Evolutionary conservation across 2,329 filamentous ascomycete genomes (phyloP).

Genomic region (Aspergillus tanneri): DNA sequence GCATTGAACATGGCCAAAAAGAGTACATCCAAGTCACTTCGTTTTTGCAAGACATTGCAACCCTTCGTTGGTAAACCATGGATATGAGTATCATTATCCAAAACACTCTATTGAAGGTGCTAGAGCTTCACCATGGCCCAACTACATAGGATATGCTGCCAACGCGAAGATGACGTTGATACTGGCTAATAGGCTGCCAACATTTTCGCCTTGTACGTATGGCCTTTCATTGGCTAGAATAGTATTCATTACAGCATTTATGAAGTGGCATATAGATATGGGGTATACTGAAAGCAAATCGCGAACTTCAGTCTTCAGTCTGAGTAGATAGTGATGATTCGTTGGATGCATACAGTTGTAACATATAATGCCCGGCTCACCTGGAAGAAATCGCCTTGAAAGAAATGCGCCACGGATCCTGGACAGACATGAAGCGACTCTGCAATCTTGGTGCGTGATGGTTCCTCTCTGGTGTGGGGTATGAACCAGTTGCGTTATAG

Average conservation of each 20-base stretch:
- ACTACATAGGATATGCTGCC: too few relatives aligned
- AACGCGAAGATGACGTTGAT: slow-evolving; percentile 1
- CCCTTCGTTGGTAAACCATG: neutral
- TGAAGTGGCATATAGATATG: too few relatives aligned
- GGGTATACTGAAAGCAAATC: too few relatives aligned
- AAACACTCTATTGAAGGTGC: neutral
- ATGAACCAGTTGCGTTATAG: slow-evolving; percentile 13
- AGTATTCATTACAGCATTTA: slow-evolving; percentile 4
- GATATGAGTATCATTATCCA: neutral
- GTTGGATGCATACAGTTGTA: too few relatives aligned
- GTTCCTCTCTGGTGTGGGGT: neutral
- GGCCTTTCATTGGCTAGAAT: neutral
- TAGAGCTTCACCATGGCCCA: neutral
- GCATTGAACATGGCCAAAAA: slow-evolving; percentile 11
- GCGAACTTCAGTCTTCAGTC: too few relatives aligned
- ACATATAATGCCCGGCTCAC: too few relatives aligned
- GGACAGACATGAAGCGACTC: too few relatives aligned
- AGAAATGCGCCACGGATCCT: too few relatives aligned
- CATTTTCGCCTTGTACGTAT: neutral
- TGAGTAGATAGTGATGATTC: too few relatives aligned
- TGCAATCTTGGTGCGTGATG: too few relatives aligned
- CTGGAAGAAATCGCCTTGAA: too few relatives aligned
- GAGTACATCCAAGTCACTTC: too few relatives aligned
- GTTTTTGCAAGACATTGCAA: neutral
- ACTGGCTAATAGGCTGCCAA: neutral